Percentiles rank a stretch among this genome's conserved stretches.
Conservation (phyloP, 176 grass and related monocot genomes). For the Leersia perrieri region DNA sequence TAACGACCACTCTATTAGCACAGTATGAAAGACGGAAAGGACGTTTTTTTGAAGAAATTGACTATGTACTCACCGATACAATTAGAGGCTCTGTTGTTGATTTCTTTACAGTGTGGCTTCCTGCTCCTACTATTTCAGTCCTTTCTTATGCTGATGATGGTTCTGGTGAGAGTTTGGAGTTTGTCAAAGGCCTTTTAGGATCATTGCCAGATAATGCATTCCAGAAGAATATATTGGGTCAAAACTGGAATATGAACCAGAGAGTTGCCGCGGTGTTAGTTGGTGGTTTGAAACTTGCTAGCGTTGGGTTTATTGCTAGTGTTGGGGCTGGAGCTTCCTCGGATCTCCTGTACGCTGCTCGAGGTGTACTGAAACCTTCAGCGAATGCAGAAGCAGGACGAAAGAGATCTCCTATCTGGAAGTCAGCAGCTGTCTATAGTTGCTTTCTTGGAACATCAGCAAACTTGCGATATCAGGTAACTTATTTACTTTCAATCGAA, state of each 20-base stretch:
- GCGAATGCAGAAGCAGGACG: constrained; percentile 38
- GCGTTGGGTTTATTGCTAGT: constrained; percentile 87
- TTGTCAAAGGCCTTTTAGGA: constrained; percentile 70
- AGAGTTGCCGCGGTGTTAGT: constrained; percentile 75
- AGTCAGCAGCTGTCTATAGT: constrained; percentile 86
- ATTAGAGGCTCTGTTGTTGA: constrained; percentile 94
- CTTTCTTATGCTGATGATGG: constrained; percentile 77
- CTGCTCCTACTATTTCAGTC: constrained; percentile 94
- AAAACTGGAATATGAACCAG: constrained; percentile 74
- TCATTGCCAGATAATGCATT: constrained; percentile 97
- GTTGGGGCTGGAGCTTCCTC: constrained; percentile 83
- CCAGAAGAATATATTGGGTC: constrained; percentile 78
- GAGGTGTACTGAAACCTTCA: constrained; percentile 60
- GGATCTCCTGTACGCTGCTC: constrained; percentile 64
- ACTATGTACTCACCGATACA: constrained; percentile 94
- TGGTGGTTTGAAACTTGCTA: constrained; percentile 87
- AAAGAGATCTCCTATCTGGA: constrained; percentile 81
- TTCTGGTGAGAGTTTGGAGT: constrained; percentile 64
- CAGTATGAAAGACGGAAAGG: constrained; percentile 92
- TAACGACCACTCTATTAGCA: constrained; percentile 86
- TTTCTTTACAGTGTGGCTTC: constrained; percentile 99
- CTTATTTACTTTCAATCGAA: constrained; percentile 22
- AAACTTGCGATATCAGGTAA: constrained; percentile 97
- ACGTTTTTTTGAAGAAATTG: constrained; percentile 91
- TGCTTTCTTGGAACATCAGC: constrained; percentile 90